Conservation (phyloP, 768 basidiomycete species). For the Grammothele lineata region DNA sequence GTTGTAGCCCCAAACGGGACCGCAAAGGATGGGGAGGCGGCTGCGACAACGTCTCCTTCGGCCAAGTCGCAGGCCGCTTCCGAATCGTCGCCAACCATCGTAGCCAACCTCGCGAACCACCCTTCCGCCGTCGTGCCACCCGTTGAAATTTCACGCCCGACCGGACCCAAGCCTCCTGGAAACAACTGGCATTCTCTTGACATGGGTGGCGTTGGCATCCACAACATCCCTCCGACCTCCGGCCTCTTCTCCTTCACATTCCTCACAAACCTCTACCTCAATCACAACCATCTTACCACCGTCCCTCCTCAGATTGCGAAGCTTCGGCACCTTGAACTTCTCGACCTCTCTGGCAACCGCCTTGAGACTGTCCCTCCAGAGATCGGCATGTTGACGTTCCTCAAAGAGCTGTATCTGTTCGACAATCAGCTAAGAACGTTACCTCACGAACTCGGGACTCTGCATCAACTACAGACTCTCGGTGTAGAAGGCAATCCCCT, state of each 20-base stretch:
- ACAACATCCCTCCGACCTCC: slow-evolving; percentile 76
- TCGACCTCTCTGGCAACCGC: slow-evolving; percentile 90
- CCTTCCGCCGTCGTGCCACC: slow-evolving; percentile 78
- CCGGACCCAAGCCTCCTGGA: slow-evolving; percentile 59
- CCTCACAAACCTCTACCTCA: slow-evolving; percentile 92
- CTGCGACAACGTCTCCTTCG: slow-evolving; percentile 11
- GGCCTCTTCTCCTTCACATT: slow-evolving; percentile 86
- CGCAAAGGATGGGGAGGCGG: slow-evolving; percentile 23
- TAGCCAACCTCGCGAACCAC: slow-evolving; percentile 44
- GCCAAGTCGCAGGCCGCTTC: slow-evolving; percentile 15
- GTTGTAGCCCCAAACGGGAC: slow-evolving; percentile 35
- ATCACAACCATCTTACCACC: slow-evolving; percentile 81
- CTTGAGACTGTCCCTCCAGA: slow-evolving; percentile 77
- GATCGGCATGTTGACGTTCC: slow-evolving; percentile 81
- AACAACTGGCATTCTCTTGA: slow-evolving; percentile 90
- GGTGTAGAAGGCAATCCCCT: slow-evolving; percentile 98
- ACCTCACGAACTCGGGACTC: slow-evolving; percentile 81
- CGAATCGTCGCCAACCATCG: slow-evolving; percentile 32
- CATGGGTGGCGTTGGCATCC: slow-evolving; percentile 93
- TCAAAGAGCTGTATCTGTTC: slow-evolving; percentile 92
- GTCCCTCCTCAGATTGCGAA: slow-evolving; percentile 82
- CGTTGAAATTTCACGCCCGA: slow-evolving; percentile 62
- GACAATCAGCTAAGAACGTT: slow-evolving; percentile 90
- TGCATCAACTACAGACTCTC: slow-evolving; percentile 89
- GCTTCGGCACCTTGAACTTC: slow-evolving; percentile 79